These are phyloP conservation scores for Ceratobasidium theobromae DNA, from an alignment of 1,284 basidiomycete genomes.

Conservation along the genomic window DNA sequence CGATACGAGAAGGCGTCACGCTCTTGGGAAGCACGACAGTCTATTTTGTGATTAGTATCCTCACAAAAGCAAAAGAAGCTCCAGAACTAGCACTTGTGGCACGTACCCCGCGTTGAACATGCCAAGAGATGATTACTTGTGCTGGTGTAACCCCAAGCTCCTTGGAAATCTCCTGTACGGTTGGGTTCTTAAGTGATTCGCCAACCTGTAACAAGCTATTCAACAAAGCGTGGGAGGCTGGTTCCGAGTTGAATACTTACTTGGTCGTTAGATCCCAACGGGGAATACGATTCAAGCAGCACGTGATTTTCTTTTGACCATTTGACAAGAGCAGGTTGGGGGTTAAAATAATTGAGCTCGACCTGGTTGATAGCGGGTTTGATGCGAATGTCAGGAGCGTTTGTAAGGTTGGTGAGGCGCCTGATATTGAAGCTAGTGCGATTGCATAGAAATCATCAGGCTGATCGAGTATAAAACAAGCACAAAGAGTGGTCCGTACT, in stretches of 20 bases:
- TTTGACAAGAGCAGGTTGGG: constrained; percentile 78
- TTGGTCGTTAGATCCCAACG: constrained; percentile 61
- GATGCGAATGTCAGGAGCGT: constrained; percentile 56
- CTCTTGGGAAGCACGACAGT: constrained; percentile 46
- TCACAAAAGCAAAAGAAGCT: not conserved
- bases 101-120: constrained; percentile 72
- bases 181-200: constrained; percentile 26
- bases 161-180: constrained; percentile 57
- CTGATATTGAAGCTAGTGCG: constrained; percentile 56
- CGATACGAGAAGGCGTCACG: constrained; percentile 46
- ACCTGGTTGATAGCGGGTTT: constrained; percentile 75
- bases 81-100: not conserved
- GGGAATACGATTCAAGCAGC: constrained; percentile 77
- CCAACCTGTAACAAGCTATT: constrained; percentile 33
- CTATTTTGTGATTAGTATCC: constrained; percentile 8
- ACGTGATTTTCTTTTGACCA: constrained; percentile 66
- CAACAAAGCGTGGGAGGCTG: too few species aligned
- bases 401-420: constrained; percentile 60
- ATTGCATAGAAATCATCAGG: constrained; percentile 4
- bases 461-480: not conserved
- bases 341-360: constrained; percentile 79
- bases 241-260: too few species aligned
- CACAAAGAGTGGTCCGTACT: too few species aligned
- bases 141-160: constrained; percentile 71
- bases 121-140: constrained; percentile 79